Evolutionary conservation across 2,329 filamentous ascomycete species (phyloP).

Genomic region (Aulographum hederae): DNA sequence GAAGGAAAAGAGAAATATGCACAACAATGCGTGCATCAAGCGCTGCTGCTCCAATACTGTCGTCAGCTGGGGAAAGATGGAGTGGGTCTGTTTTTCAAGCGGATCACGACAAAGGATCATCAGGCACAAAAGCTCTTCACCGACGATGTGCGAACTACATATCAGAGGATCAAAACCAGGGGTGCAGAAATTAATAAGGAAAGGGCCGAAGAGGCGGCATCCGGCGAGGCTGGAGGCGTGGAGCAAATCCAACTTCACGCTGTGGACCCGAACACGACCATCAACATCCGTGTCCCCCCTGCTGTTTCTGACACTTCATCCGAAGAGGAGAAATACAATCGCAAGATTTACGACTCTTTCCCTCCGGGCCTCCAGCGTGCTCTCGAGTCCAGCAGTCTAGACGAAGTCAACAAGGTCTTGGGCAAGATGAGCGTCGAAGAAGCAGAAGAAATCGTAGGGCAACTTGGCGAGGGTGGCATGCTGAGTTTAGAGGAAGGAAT

Average conservation of each 20-base stretch:
- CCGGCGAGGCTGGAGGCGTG: conserved; percentile 42
- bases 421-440: conserved; percentile 79
- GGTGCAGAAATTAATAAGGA: conserved; percentile 54
- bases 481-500: conserved; percentile 83
- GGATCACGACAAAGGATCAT: conserved; percentile 71
- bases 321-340: conserved; percentile 35
- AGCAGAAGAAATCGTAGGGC: conserved; percentile 67
- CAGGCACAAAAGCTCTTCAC: conserved; percentile 80
- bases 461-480: conserved; percentile 70
- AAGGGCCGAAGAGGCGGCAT: conserved; percentile 21
- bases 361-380: conserved; percentile 64
- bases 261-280: conserved; percentile 80
- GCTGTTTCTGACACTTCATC: conserved; percentile 30
- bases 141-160: conserved; percentile 84
- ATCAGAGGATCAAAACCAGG: conserved; percentile 60
- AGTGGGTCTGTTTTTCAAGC: conserved; percentile 86
- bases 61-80: conserved; percentile 75
- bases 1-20: conserved; percentile 59
- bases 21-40: conserved; percentile 82
- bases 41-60: conserved; percentile 85
- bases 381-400: conserved; percentile 72
- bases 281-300: conserved; percentile 70
- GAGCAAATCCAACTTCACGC: conserved; percentile 97
- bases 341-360: conserved; percentile 66
- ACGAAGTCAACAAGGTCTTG: conserved; percentile 73